These are phyloP conservation scores for Fusarium caatingaense DNA, from an alignment of 2,329 filamentous ascomycete genomes.

Conservation along the genomic window DNA sequence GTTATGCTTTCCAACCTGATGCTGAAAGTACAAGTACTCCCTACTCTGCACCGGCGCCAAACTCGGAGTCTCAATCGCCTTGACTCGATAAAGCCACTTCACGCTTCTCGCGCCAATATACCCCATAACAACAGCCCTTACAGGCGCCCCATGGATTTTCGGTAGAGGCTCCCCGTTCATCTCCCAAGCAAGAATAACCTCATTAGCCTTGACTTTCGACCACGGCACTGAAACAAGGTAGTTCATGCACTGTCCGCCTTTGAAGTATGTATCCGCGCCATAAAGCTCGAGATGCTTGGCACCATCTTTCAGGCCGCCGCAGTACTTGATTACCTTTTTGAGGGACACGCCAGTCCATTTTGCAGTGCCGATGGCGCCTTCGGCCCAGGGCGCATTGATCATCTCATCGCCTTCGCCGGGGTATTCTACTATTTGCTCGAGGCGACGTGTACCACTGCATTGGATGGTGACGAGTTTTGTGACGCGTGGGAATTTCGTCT, in stretches of 20 bases:
- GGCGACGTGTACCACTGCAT: slow-evolving; percentile 74
- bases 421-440: slow-evolving; percentile 74
- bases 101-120: slow-evolving; percentile 72
- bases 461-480: slow-evolving; percentile 71
- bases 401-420: slow-evolving; percentile 75
- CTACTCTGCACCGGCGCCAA: slow-evolving; percentile 71
- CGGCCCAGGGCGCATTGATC: slow-evolving; percentile 67
- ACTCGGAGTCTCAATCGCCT: slow-evolving; percentile 67
- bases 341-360: slow-evolving; percentile 71
- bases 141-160: slow-evolving; percentile 73
- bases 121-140: slow-evolving; percentile 71
- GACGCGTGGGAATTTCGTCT: slow-evolving; percentile 68
- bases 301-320: slow-evolving; percentile 66
- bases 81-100: slow-evolving; percentile 73
- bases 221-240: slow-evolving; percentile 76
- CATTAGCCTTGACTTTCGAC: slow-evolving; percentile 73
- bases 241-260: slow-evolving; percentile 72
- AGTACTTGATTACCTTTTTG: slow-evolving; percentile 77
- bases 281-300: slow-evolving; percentile 74
- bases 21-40: slow-evolving; percentile 76
- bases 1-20: slow-evolving; percentile 76
- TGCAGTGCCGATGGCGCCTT: slow-evolving; percentile 76
- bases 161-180: slow-evolving; percentile 76
- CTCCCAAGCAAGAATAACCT: slow-evolving; percentile 76
- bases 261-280: slow-evolving; percentile 79